These are phyloP conservation scores for Nakazawaea wickerhamii DNA, from an alignment of 805 yeast species.

Conservation along the genomic window DNA sequence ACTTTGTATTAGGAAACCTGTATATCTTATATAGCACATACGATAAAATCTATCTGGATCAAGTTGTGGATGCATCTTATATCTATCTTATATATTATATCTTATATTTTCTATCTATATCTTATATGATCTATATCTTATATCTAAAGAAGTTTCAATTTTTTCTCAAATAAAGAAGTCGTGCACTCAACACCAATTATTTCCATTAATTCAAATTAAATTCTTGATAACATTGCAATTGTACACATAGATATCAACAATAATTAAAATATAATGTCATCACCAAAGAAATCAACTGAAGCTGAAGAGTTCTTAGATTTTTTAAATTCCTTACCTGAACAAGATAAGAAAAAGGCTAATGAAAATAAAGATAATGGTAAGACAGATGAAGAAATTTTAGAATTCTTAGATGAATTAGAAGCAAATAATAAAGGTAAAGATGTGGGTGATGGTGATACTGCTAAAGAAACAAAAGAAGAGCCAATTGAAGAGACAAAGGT, in stretches of 20 bases:
- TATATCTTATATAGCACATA: slow-evolving; percentile 16
- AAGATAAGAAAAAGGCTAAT: slow-evolving; percentile 25
- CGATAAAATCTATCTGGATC: slow-evolving; percentile 26
- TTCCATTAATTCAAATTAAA: too few relatives aligned
- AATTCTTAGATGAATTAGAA: slow-evolving; percentile 64
- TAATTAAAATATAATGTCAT: slow-evolving; percentile 10
- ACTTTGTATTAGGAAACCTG: too few relatives aligned
- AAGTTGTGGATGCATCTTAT: slow-evolving; percentile 27
- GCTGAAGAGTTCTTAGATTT: slow-evolving; percentile 77
- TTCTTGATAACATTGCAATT: too few relatives aligned
- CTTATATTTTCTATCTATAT: not conserved
- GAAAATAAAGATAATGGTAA: slow-evolving; percentile 26
- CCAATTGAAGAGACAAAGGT: too few relatives aligned
- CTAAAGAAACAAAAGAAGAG: slow-evolving; percentile 6
- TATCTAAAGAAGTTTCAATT: too few relatives aligned
- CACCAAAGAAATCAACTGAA: slow-evolving; percentile 34
- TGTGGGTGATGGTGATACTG: slow-evolving; percentile 8
- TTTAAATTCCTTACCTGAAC: slow-evolving; percentile 72
- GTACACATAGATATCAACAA: too few relatives aligned
- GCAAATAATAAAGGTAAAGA: slow-evolving; percentile 44
- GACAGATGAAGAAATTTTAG: slow-evolving; percentile 46
- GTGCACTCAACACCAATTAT: too few relatives aligned
- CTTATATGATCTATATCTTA: not conserved
- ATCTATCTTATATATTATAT: too few relatives aligned
- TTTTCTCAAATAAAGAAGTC: not conserved